phyloP scores from a whole-genome alignment of 176 grass and related monocot species.

The Elaeis guineensis region DNA sequence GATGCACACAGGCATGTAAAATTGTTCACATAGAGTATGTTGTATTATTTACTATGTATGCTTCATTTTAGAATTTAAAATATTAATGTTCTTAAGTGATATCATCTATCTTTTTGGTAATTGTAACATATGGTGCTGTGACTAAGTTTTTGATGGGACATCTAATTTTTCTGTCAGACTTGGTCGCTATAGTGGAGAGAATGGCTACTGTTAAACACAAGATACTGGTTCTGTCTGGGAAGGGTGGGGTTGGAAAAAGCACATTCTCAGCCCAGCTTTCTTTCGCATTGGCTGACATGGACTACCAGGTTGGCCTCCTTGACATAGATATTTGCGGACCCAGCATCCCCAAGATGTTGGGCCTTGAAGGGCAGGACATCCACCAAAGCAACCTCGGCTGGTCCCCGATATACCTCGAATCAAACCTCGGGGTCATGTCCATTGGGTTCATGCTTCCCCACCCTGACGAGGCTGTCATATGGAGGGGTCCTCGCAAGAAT shows the following conservation, averaged over 20 bases:
- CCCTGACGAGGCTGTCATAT: slow-evolving; percentile 63
- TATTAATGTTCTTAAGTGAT: no score
- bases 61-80: no score
- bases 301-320: slow-evolving; percentile 56
- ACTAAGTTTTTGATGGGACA: no score
- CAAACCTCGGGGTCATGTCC: slow-evolving; percentile 80
- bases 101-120: no score
- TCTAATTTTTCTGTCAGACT: slow-evolving; percentile 21
- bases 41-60: no score
- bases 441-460: slow-evolving; percentile 68
- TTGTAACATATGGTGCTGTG: no score
- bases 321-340: slow-evolving; percentile 78
- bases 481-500: slow-evolving; percentile 76
- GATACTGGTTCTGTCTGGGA: slow-evolving; percentile 64
- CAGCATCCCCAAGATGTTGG: slow-evolving; percentile 78
- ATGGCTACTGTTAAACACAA: slow-evolving; percentile 74
- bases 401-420: slow-evolving; percentile 62
- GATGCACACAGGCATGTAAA: no score
- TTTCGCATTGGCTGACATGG: slow-evolving; percentile 49
- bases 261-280: slow-evolving; percentile 67
- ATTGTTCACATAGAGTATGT: no score
- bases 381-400: slow-evolving; percentile 67
- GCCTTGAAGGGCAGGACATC: slow-evolving; percentile 62
- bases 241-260: slow-evolving; percentile 65
- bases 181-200: slow-evolving; percentile 65